Evolutionary conservation across 75 land plant genomes (phyloP), one percentile per base, ranked within the genome.

Genomic region (Gnetum montanum): DNA sequence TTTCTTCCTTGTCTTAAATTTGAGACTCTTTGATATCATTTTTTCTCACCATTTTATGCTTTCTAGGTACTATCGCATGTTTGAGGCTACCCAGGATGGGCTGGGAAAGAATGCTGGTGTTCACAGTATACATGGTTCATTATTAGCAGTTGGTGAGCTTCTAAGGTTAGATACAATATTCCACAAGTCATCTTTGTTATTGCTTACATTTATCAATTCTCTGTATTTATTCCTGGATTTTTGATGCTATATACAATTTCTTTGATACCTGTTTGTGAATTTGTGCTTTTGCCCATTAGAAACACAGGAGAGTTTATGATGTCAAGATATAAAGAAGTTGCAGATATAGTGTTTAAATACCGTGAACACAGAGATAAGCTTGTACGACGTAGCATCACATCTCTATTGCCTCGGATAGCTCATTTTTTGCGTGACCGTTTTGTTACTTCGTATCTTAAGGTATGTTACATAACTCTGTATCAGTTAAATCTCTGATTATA

Each of bases 231-330:
- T n/a, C n/a, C n/a, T 11, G 15, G 24, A 5, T 27, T 16, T 34
- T 4, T 59, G n/a, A n/a, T n/a, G n/a, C n/a, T n/a, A n/a, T 33
- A 4, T 5, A 53, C 36, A 24, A 19, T 23, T 57, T 23, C n/a
- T 29, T 28, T 31, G 20, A 25, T 31, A 16, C 31, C 7, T 57
- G 24, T 30, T 30, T 50, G 34, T 29, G 16, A 50, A 29, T 23
- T 53, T 11, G 23, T 41, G 12, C 26, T 31, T 34, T 1, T n/a
- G n/a, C n/a, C n/a, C n/a, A 26, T 41, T 78, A 95, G 99, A 64
- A 95, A 95, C 48, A 84, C 99, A 2, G 92, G 97, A 28, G 99
- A 95, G 62, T 95, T 95, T 61, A 95, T 95, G 99, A 95, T 95
- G 99, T 95, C 99, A 36, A 70, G 99, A 49, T 95, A 90, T 61